Conservation (phyloP, 2,329 filamentous ascomycete genomes). For the Tympanopsis confertula region DNA sequence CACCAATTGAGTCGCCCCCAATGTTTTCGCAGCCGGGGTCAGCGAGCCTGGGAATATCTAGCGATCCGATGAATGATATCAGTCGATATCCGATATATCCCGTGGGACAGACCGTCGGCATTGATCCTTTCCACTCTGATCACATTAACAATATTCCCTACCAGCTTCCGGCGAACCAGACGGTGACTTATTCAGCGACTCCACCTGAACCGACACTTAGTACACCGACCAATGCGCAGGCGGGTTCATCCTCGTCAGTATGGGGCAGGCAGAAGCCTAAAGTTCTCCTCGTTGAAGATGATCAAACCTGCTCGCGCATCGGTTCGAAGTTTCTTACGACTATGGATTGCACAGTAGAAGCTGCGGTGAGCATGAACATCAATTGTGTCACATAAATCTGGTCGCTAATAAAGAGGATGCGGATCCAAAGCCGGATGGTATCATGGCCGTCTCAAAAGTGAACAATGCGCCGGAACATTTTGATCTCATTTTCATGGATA, state of each 20-base stretch:
- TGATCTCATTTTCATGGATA: slow-evolving; percentile 74
- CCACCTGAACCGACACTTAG: slow-evolving; percentile 16
- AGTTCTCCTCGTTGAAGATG: slow-evolving; percentile 83
- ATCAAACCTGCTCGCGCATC: slow-evolving; percentile 55
- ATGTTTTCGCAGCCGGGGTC: not conserved
- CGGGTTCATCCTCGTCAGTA: slow-evolving; percentile 26
- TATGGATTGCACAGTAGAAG: not conserved
- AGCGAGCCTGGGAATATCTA: not conserved
- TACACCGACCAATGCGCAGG: slow-evolving; percentile 13
- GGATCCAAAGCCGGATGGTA: slow-evolving; percentile 59
- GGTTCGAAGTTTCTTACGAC: slow-evolving; percentile 44
- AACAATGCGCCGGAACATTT: slow-evolving; percentile 37
- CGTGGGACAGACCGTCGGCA: slow-evolving; percentile 79
- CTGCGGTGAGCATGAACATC: not conserved
- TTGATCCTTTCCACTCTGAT: slow-evolving; percentile 87
- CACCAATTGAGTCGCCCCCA: not conserved
- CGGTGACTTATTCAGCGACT: slow-evolving; percentile 26
- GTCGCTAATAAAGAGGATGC: slow-evolving; percentile 1
- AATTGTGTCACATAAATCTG: not conserved
- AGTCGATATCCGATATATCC: slow-evolving; percentile 68
- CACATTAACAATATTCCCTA: slow-evolving; percentile 94
- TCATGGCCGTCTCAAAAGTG: slow-evolving; percentile 84
- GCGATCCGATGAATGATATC: slow-evolving; percentile 41
- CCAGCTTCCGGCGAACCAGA: slow-evolving; percentile 56
- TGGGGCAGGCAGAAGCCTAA: slow-evolving; percentile 59